A percentile compares a stretch with the other conserved stretches of the same genome.
These are phyloP conservation scores for Fusarium clavum DNA, from an alignment of 2,329 filamentous ascomycete genomes.

Conservation along the genomic window DNA sequence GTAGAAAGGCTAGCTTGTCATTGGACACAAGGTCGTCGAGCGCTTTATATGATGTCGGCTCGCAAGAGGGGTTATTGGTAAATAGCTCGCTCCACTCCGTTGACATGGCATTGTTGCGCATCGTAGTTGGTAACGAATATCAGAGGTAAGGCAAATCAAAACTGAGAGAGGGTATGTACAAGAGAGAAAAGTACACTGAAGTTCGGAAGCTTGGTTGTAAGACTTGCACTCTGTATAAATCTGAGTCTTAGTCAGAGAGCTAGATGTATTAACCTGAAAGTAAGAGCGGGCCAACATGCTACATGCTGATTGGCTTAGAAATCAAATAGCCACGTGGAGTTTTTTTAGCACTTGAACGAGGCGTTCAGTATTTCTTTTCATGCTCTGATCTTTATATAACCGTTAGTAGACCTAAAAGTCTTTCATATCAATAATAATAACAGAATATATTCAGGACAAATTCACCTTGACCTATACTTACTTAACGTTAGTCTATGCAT, in stretches of 20 bases:
- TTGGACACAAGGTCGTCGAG: accelerated
- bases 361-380: accelerated
- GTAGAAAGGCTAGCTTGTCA: not conserved
- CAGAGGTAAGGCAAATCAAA: accelerated
- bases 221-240: not conserved
- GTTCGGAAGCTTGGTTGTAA: not conserved
- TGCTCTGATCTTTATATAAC: not conserved
- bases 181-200: not conserved
- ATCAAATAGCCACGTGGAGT: not conserved
- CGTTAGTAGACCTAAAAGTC: accelerated
- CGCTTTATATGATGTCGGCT: not conserved
- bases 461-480: not conserved
- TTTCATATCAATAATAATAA: not conserved
- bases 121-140: accelerated
- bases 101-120: accelerated
- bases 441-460: not conserved
- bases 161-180: not conserved
- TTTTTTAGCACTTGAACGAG: accelerated
- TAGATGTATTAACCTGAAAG: too few species aligned
- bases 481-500: not conserved
- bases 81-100: not conserved
- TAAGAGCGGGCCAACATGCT: not conserved
- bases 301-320: not conserved
- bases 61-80: not conserved
- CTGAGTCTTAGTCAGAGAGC: not conserved